phyloP scores from a whole-genome alignment of 805 yeast species.

The Limtongia smithiae region DNA sequence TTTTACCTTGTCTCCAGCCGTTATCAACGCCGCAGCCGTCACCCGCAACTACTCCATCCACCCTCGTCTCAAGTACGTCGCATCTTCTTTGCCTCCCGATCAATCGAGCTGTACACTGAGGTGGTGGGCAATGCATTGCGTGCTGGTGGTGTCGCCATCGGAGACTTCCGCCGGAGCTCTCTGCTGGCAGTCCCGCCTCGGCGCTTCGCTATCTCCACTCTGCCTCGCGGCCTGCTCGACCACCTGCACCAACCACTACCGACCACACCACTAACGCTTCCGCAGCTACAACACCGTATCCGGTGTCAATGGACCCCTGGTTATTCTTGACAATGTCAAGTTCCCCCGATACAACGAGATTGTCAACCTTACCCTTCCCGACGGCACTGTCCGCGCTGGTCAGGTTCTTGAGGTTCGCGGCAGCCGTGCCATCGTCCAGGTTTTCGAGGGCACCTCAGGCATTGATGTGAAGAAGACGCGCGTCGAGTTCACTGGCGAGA shows the following conservation, averaged over 20 bases:
- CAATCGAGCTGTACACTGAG: background rate
- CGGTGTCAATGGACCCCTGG: conserved; percentile 98
- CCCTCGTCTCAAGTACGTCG: conserved; percentile 32
- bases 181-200: background rate
- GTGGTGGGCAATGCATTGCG: background rate
- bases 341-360: conserved; percentile 92
- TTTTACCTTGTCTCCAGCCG: conserved; percentile 15
- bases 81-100: background rate
- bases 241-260: too few relatives aligned
- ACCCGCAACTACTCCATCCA: conserved; percentile 31
- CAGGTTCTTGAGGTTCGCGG: conserved; percentile 98
- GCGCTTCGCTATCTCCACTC: too few relatives aligned
- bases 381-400: conserved; percentile 92
- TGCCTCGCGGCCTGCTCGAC: too few relatives aligned
- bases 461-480: conserved; percentile 97
- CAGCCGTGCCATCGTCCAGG: conserved; percentile 95
- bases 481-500: conserved; percentile 95
- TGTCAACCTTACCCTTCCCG: conserved; percentile 94
- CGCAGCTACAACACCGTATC: conserved; percentile 92
- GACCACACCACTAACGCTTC: too few relatives aligned
- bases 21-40: conserved; percentile 32
- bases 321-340: conserved; percentile 79
- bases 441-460: conserved; percentile 98
- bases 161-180: background rate
- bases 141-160: background rate